Percentiles rank a stretch among this genome's conserved stretches.
Conservation (phyloP, 169 alveolate species). For the Eimeria falciformis region DNA sequence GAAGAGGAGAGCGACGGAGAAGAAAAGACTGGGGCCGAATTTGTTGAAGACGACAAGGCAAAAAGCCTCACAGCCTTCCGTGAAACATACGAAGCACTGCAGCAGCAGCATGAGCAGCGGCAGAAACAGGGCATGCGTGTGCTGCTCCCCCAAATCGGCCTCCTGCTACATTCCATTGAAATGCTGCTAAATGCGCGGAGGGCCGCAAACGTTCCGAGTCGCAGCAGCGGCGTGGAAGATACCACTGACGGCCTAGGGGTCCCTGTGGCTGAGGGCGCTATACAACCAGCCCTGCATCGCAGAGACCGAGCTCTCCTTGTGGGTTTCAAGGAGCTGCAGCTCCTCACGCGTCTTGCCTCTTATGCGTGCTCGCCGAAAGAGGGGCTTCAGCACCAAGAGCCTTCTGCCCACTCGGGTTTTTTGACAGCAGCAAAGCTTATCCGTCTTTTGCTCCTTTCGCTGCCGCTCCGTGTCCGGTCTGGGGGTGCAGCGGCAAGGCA, state of each 20-base stretch:
- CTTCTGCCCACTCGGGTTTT: background rate
- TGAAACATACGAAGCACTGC: constrained; percentile 36
- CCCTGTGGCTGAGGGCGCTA: background rate
- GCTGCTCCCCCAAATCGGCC: constrained; percentile 59
- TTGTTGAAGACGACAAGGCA: constrained; percentile 34
- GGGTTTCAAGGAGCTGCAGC: constrained; percentile 76
- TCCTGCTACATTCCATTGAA: constrained; percentile 61
- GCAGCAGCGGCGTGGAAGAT: background rate
- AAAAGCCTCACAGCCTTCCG: background rate
- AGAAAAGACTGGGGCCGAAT: background rate
- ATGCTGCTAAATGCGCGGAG: constrained; percentile 60
- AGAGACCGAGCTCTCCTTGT: constrained; percentile 48
- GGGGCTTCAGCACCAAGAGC: background rate
- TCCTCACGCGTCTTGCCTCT: constrained; percentile 71
- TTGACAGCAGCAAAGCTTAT: constrained; percentile 57
- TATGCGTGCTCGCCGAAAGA: constrained; percentile 44
- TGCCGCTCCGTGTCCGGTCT: constrained; percentile 54
- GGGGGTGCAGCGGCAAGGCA: constrained; percentile 69
- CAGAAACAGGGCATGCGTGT: constrained; percentile 58
- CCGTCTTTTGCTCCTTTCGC: constrained; percentile 53
- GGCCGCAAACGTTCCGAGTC: background rate
- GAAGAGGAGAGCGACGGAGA: constrained; percentile 48
- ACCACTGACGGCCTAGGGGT: background rate
- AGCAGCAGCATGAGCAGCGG: constrained; percentile 44
- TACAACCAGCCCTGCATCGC: constrained; percentile 1